These are phyloP conservation scores for Hordeum marinum DNA, from an alignment of 176 grass and related monocot genomes.

Conservation along the genomic window DNA sequence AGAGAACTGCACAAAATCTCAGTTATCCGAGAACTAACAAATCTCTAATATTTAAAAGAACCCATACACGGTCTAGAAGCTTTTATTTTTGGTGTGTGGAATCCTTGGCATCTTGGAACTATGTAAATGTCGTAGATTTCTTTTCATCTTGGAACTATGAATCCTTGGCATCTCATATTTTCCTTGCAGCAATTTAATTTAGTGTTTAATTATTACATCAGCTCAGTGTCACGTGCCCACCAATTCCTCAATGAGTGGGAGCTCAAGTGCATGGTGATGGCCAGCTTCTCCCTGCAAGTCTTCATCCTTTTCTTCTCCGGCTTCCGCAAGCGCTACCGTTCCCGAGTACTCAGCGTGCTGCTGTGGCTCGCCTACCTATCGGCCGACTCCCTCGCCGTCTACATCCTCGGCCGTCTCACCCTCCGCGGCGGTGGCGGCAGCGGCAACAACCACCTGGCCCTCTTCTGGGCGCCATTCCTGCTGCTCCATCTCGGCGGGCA, in stretches of 20 bases:
- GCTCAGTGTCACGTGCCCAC: too few relatives aligned
- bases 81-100: too few relatives aligned
- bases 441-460: neutral
- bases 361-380: slow-evolving; percentile 29
- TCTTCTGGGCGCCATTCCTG: slow-evolving; percentile 50
- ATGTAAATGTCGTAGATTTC: too few relatives aligned
- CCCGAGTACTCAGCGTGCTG: neutral
- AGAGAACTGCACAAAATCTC: too few relatives aligned
- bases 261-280: slow-evolving; percentile 23
- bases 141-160: too few relatives aligned
- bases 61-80: too few relatives aligned
- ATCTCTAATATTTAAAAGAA: too few relatives aligned
- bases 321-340: slow-evolving; percentile 6
- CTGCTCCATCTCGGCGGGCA: slow-evolving; percentile 47
- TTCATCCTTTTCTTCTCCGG: slow-evolving; percentile 15
- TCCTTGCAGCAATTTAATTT: too few relatives aligned
- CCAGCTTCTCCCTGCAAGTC: slow-evolving; percentile 32
- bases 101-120: too few relatives aligned
- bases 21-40: too few relatives aligned
- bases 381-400: slow-evolving; percentile 29
- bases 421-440: neutral
- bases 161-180: too few relatives aligned
- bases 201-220: too few relatives aligned
- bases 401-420: slow-evolving; percentile 29
- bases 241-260: neutral